Evolutionary conservation across 192 early-diverging fungal species (phyloP).

Genomic region (Podila verticillata): DNA sequence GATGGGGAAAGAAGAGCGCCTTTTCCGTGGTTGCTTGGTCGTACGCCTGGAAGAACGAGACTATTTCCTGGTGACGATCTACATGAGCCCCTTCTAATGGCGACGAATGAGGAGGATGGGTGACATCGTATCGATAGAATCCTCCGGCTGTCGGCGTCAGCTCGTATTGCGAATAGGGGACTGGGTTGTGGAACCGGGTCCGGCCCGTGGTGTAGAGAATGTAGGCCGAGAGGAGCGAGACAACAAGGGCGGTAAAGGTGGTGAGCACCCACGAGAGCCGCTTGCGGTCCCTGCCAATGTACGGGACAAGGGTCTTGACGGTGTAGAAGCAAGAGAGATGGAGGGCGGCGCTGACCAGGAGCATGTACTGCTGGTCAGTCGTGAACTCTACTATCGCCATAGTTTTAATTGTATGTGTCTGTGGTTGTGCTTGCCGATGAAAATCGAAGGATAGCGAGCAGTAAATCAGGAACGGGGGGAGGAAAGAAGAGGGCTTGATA

Average conservation of each 20-base stretch:
- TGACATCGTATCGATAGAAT: conserved; percentile 10
- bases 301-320: conserved; percentile 24
- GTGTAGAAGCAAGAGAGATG: conserved; percentile 36
- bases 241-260: conserved; percentile 10
- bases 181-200: conserved; percentile 1
- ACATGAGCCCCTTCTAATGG: no score
- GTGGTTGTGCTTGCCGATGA: no score
- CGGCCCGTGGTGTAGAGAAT: neutral
- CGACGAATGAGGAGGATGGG: neutral
- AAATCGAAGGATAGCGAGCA: no score
- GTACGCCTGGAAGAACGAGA: conserved; percentile 12
- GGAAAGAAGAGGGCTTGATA: no score
- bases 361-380: neutral
- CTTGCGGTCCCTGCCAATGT: conserved; percentile 28
- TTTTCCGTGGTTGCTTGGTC: neutral
- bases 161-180: neutral
- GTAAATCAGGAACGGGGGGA: no score
- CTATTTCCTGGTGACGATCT: neutral
- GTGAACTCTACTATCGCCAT: neutral
- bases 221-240: conserved; percentile 7
- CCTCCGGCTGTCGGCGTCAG: neutral
- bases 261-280: conserved; percentile 32
- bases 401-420: neutral
- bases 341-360: conserved; percentile 5
- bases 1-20: neutral